Conservation (phyloP, 345 rosid species). For the Sisymbrium altissimum region DNA sequence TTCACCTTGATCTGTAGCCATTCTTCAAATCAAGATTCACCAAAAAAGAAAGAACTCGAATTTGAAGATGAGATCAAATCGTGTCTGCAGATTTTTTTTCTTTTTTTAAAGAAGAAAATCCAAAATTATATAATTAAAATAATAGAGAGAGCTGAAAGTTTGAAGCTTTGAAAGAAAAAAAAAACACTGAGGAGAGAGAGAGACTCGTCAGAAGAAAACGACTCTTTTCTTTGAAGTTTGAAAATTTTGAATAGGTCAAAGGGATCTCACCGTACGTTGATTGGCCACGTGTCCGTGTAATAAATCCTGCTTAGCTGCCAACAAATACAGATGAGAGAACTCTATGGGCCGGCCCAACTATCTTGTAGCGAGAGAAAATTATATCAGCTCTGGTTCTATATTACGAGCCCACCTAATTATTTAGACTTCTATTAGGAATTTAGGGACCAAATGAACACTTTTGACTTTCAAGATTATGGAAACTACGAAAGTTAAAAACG, state of each 20-base stretch:
- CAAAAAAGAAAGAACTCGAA: background rate
- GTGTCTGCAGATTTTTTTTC: background rate
- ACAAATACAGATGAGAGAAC: background rate
- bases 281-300: background rate
- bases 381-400: background rate
- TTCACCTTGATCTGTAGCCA: slow-evolving; percentile 23
- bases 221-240: slow-evolving; percentile 23
- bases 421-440: no score
- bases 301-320: background rate
- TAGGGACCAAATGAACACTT: no score
- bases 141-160: background rate
- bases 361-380: background rate
- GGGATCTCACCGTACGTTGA: background rate
- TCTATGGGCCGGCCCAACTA: slow-evolving; percentile 3
- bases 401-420: no score
- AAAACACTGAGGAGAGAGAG: background rate
- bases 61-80: slow-evolving; percentile 1
- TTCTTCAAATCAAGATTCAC: background rate
- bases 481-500: no score
- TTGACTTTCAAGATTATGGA: no score
- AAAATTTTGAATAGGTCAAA: slow-evolving; percentile 21
- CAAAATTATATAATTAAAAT: slow-evolving; percentile 1
- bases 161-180: background rate
- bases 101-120: background rate
- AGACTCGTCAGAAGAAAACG: slow-evolving; percentile 10